Evolutionary conservation across 148 eudicot genomes (phyloP).

Genomic region (Vaccinium vitisidaea): DNA sequence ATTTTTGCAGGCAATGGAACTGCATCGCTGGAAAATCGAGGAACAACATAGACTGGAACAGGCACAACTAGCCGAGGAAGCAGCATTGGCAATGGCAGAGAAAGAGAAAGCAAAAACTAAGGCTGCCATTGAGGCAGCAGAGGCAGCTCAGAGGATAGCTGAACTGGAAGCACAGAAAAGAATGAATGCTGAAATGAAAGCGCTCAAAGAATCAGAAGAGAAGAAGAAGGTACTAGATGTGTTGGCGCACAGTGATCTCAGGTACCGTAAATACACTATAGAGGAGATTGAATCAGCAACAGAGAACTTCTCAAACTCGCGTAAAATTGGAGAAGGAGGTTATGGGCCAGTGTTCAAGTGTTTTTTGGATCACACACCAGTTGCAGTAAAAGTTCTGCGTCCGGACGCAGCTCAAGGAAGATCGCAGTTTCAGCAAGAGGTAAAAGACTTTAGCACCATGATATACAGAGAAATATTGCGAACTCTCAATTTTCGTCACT

Average conservation of each 20-base stretch:
- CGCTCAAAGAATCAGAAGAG: constrained; percentile 42
- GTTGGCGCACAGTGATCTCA: constrained; percentile 32
- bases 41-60: constrained; percentile 49
- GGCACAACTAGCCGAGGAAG: constrained; percentile 54
- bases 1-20: constrained; percentile 57
- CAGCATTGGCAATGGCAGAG: constrained; percentile 61
- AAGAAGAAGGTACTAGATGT: constrained; percentile 33
- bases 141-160: constrained; percentile 72
- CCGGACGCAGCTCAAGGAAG: constrained; percentile 48
- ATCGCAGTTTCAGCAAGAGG: constrained; percentile 48
- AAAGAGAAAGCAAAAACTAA: constrained; percentile 61
- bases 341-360: constrained; percentile 48
- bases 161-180: constrained; percentile 65
- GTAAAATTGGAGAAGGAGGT: constrained; percentile 48
- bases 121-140: constrained; percentile 71
- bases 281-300: constrained; percentile 46
- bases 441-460: background rate
- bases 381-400: constrained; percentile 47
- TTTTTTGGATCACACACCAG: constrained; percentile 35
- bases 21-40: constrained; percentile 57
- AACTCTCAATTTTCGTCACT: background rate
- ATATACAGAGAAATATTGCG: background rate
- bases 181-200: constrained; percentile 46
- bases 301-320: constrained; percentile 25
- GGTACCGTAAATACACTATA: constrained; percentile 40